Conservation (phyloP, 2,329 filamentous ascomycete species). For the Clathrospora elynae region DNA sequence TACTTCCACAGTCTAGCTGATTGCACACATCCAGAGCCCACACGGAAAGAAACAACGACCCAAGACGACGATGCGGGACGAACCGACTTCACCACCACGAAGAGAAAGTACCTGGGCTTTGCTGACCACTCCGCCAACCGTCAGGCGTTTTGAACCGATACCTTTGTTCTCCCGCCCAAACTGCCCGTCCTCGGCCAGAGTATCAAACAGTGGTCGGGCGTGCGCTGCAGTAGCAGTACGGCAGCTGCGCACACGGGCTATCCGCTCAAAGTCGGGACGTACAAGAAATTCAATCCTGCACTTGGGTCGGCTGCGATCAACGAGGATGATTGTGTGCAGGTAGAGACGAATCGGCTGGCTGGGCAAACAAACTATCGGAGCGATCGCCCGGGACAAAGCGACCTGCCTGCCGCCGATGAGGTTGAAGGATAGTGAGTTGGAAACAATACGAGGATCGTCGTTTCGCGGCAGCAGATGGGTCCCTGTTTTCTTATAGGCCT, state of each 20-base stretch:
- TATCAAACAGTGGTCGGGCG: conserved; percentile 21
- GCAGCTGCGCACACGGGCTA: conserved; percentile 16
- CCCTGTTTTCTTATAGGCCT: too few species aligned
- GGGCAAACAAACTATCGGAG: background rate
- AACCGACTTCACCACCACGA: conserved; percentile 1
- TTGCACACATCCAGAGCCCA: conserved; percentile 6
- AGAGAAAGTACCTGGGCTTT: conserved; percentile 4
- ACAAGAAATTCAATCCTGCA: conserved; percentile 9
- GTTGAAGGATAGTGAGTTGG: too few species aligned
- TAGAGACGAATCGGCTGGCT: conserved; percentile 1
- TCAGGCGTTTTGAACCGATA: conserved; percentile 1
- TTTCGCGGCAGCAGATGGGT: too few species aligned
- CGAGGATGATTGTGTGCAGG: background rate
- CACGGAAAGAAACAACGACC: background rate
- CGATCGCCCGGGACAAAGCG: background rate
- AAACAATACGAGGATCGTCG: too few species aligned
- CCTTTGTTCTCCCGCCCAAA: conserved; percentile 13
- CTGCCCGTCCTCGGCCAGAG: conserved; percentile 21
- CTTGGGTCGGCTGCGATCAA: background rate
- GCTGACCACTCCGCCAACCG: background rate
- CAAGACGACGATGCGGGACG: background rate
- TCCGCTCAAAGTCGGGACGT: conserved; percentile 20
- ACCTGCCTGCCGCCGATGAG: background rate
- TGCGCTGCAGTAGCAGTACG: conserved; percentile 11
- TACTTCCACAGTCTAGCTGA: conserved; percentile 9